Conservation (phyloP, 345 rosid genomes). For the Acer negundo region DNA sequence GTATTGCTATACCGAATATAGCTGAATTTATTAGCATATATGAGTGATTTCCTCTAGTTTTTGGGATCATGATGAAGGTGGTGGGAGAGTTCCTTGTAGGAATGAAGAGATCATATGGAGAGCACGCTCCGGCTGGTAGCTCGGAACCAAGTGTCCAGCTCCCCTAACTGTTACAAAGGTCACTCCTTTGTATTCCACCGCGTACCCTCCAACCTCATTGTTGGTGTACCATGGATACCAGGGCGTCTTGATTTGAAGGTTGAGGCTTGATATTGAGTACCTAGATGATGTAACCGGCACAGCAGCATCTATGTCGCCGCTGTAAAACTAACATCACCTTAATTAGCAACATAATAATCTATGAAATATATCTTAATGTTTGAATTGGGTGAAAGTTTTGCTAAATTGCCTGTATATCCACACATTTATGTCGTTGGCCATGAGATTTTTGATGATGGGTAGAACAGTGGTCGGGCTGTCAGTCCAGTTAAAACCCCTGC, state of each 20-base stretch:
- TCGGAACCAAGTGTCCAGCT: slow-evolving; percentile 41
- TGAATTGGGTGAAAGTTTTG: not conserved
- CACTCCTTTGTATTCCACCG: slow-evolving; percentile 30
- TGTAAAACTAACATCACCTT: not conserved
- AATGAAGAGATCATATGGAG: slow-evolving; percentile 32
- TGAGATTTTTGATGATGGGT: slow-evolving; percentile 42
- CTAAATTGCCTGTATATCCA: slow-evolving; percentile 44
- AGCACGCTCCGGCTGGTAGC: slow-evolving; percentile 35
- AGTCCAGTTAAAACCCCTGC: slow-evolving; percentile 19
- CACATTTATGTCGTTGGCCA: slow-evolving; percentile 37
- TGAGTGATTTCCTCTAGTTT: too few species aligned
- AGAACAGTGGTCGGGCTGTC: slow-evolving; percentile 36
- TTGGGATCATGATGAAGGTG: not conserved
- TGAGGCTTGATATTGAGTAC: slow-evolving; percentile 22
- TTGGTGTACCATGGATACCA: slow-evolving; percentile 33
- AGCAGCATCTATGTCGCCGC: slow-evolving; percentile 29
- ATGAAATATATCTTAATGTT: too few species aligned
- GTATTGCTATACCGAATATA: too few species aligned
- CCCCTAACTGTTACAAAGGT: slow-evolving; percentile 43
- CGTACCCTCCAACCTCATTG: slow-evolving; percentile 36
- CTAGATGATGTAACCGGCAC: slow-evolving; percentile 30
- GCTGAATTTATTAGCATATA: too few species aligned
- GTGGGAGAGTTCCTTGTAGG: slow-evolving; percentile 28
- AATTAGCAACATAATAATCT: too few species aligned
- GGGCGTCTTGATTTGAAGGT: slow-evolving; percentile 18